A percentile compares a stretch with the other conserved stretches of the same genome.
phyloP scores from a whole-genome alignment of 176 grass and related monocot species.

The Melocanna baccifera region DNA sequence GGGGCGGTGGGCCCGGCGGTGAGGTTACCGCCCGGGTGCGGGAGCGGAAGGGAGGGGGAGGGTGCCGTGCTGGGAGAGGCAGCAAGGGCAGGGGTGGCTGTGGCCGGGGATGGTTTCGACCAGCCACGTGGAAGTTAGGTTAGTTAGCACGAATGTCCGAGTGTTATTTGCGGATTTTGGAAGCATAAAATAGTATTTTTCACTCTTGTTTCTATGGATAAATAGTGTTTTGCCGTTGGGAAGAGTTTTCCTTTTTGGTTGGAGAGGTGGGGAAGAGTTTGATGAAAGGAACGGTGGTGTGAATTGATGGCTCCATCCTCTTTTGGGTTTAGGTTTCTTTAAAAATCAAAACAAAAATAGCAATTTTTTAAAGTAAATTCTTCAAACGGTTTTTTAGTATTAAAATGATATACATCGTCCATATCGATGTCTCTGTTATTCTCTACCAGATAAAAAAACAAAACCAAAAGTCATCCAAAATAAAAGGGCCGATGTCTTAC shows the following conservation, averaged over 20 bases:
- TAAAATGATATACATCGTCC: no score
- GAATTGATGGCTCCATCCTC: neutral
- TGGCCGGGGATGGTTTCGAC: neutral
- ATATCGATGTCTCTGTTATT: no score
- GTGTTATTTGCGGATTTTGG: neutral
- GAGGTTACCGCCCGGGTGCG: slow-evolving; percentile 17
- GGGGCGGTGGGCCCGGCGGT: slow-evolving; percentile 24
- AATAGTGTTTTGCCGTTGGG: neutral
- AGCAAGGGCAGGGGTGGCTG: no score
- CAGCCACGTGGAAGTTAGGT: slow-evolving; percentile 33
- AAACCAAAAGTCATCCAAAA: no score
- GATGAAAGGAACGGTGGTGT: neutral
- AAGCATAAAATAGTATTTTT: neutral
- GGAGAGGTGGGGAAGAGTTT: neutral
- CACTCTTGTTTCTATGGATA: neutral
- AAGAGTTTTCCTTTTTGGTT: neutral
- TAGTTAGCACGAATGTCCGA: neutral
- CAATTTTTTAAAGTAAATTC: no score
- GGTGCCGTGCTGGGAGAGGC: neutral
- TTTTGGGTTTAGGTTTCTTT: no score
- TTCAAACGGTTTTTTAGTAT: no score
- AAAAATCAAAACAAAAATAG: no score
- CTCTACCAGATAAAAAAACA: no score
- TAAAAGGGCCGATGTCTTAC: neutral
- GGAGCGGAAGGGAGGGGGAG: neutral